Base-by-base conservation (phyloP, 2,329 filamentous ascomycete genomes). In the Verticillium zaregamsianum region DNA sequence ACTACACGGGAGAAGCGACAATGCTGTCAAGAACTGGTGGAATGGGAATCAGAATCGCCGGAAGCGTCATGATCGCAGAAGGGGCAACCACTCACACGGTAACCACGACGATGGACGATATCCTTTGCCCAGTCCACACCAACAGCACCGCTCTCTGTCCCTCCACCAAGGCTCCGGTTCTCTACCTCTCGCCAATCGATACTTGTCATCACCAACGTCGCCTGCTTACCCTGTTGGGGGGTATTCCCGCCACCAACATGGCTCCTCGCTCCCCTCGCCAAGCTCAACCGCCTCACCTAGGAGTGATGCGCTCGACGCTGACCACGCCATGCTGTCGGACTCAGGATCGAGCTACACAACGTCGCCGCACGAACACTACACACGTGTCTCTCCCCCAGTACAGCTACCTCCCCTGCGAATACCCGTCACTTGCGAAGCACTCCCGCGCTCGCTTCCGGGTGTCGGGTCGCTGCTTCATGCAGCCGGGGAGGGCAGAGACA, bases 11-110 rank as follows among this genome's bases (percentile, higher is more conserved):
- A 89, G 93, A 71, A 96, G 93, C 74, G 93, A 97, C 79, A 97
- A 97, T 71, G 90, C 92, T 32, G 92, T 97, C 66, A 97, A 97
- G 85, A 97, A 97, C 76, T 97, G 93, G 92, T 97, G 91, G 91
- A 97, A 97, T 73, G 93, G 93, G 58, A 91, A 90, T 73, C 90
- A 93, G 83, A 97, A 97, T 78, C 87, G 93, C 70, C 84, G 90
- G 70, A 83, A 81, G 70, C 80, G 87, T 66, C 74, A 80, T 59
- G 72, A 78, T 65, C 75, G 79, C 40, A 73, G 73, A 66, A 78
- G 72, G 66, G 69, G 69, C 31, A 63, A 64, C 3, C 65, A 68
- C 11, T 25, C 55, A 59, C 66, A 67, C 58, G 66, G 69, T 49
- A 63, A 64, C 60, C 68, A 69, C 62, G 67, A 68, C 57, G 52